phyloP scores from a whole-genome alignment of 1,284 basidiomycete genomes.

The Leccinum subrobustum region DNA sequence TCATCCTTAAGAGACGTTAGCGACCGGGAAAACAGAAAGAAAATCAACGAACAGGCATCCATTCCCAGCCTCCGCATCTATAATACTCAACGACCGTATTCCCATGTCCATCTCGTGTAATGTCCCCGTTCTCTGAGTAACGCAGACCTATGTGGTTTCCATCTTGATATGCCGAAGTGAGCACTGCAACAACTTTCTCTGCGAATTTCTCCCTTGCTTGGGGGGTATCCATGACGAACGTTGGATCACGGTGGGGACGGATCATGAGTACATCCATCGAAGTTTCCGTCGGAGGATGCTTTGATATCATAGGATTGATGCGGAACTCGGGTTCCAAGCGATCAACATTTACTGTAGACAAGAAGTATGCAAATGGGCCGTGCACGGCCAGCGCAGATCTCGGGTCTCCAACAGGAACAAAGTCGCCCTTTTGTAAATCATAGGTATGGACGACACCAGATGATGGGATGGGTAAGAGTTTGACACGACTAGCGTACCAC shows the following conservation, averaged over 20 bases:
- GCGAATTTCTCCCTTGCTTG: conserved; percentile 46
- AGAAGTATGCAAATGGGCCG: conserved; percentile 86
- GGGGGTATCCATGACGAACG: conserved; percentile 39
- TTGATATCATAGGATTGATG: conserved; percentile 33
- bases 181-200: conserved; percentile 46
- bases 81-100: conserved; percentile 76
- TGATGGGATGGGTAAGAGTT: conserved; percentile 47
- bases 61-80: conserved; percentile 80
- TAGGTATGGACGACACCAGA: conserved; percentile 57
- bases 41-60: conserved; percentile 66
- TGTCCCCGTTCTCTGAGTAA: conserved; percentile 52
- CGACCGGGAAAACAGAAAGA: conserved; percentile 6
- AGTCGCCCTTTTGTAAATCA: conserved; percentile 49
- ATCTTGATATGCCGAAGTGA: conserved; percentile 70
- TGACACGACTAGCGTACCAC: conserved; percentile 70
- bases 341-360: conserved; percentile 80
- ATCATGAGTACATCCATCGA: conserved; percentile 81
- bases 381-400: conserved; percentile 45
- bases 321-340: conserved; percentile 81
- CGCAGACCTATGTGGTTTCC: conserved; percentile 67
- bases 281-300: conserved; percentile 37
- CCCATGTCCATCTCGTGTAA: conserved; percentile 45
- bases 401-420: conserved; percentile 45
- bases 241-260: conserved; percentile 74
- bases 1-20: conserved; percentile 44